A percentile compares a stretch with the other conserved stretches of the same genome.
Conservation (phyloP, 805 yeast genomes). For the Sugiyamaella marilandica region DNA sequence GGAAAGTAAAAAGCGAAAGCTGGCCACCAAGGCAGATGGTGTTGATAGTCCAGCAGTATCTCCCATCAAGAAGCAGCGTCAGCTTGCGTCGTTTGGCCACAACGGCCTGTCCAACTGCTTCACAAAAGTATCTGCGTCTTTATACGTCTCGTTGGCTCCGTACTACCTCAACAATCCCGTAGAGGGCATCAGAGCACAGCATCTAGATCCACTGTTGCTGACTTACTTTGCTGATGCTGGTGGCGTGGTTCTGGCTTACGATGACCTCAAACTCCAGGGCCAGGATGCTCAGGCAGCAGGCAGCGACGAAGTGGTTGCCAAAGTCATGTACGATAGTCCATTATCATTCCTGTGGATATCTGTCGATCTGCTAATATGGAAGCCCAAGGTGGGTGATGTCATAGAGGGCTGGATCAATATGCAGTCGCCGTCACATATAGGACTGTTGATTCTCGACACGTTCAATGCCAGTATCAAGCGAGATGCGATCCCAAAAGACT, state of each 20-base stretch:
- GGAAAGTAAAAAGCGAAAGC: neutral
- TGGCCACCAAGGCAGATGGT: neutral
- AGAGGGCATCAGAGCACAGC: conserved; percentile 80
- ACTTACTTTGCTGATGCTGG: conserved; percentile 63
- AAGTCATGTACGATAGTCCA: conserved; percentile 73
- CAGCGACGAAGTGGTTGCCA: conserved; percentile 50
- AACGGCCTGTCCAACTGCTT: conserved; percentile 43
- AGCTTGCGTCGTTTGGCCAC: conserved; percentile 22
- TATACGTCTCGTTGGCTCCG: conserved; percentile 90
- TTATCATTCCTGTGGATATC: conserved; percentile 83
- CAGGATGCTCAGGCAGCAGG: conserved; percentile 33
- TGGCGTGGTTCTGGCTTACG: conserved; percentile 83
- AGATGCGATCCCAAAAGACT: conserved; percentile 74
- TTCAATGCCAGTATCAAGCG: conserved; percentile 91
- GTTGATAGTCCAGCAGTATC: neutral
- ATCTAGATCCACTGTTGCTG: conserved; percentile 86
- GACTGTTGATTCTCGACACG: conserved; percentile 83
- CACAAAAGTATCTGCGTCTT: conserved; percentile 50
- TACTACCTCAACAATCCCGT: conserved; percentile 61
- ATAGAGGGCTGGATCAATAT: conserved; percentile 84
- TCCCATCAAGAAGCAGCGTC: neutral
- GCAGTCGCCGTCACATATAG: conserved; percentile 94
- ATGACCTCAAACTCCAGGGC: conserved; percentile 51
- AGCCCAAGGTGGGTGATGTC: conserved; percentile 80
- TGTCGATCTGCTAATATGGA: conserved; percentile 83